Conservation (phyloP, 306 rosid species). For the Sesbania bispinosa region DNA sequence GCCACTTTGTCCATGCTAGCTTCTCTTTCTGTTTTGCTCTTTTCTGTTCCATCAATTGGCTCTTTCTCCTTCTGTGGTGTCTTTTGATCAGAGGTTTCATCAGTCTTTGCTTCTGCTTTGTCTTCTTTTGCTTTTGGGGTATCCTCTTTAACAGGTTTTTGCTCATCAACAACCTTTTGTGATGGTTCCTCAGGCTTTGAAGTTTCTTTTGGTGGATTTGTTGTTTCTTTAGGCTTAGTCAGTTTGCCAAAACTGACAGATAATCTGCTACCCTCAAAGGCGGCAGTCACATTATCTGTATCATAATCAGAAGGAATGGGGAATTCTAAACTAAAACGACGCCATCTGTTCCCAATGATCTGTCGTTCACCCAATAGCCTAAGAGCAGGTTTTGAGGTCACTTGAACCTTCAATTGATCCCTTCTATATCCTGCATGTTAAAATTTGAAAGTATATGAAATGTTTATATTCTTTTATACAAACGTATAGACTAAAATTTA, state of each 20-base stretch:
- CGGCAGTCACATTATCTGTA: constrained; percentile 38
- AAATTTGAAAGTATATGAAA: background rate
- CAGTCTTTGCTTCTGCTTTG: constrained; percentile 2
- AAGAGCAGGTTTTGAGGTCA: constrained; percentile 41
- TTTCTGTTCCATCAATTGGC: constrained; percentile 6
- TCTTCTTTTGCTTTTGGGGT: constrained; percentile 15
- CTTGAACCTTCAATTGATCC: constrained; percentile 54
- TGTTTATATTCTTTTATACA: background rate
- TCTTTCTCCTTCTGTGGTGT: constrained; percentile 26
- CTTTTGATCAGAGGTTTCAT: constrained; percentile 4
- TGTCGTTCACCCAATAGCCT: constrained; percentile 51
- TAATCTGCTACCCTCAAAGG: constrained; percentile 43
- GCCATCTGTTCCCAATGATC: constrained; percentile 30
- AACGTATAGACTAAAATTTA: background rate
- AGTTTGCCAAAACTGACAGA: constrained; percentile 35
- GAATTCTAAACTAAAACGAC: constrained; percentile 51
- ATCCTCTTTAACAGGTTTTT: background rate
- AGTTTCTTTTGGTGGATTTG: background rate
- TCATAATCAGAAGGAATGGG: constrained; percentile 43
- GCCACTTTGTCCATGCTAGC: constrained; percentile 1
- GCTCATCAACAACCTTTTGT: constrained; percentile 21
- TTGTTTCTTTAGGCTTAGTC: constrained; percentile 18
- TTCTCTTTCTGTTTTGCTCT: constrained; percentile 11
- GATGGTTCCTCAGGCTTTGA: background rate
- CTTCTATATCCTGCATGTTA: constrained; percentile 45